Percentiles rank a stretch among this genome's conserved stretches.
These are phyloP conservation scores for Smittium culicis DNA, from an alignment of 371 early-diverging fungal genomes.

Conservation along the genomic window DNA sequence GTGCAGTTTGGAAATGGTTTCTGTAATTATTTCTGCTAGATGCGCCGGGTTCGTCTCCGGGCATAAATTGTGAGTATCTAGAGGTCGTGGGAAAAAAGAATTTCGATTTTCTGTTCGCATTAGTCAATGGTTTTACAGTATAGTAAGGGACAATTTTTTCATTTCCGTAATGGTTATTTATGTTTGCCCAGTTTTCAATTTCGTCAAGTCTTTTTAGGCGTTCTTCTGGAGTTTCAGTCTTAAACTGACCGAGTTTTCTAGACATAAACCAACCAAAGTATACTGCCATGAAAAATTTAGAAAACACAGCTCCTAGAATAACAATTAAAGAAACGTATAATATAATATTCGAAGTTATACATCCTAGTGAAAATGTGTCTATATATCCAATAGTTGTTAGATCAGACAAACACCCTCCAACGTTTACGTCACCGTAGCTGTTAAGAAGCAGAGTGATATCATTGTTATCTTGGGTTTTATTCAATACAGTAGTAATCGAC, in stretches of 20 bases:
- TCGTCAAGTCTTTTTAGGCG: constrained; percentile 38
- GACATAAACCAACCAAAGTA: constrained; percentile 70
- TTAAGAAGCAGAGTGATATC: constrained; percentile 44
- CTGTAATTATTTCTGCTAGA: constrained; percentile 6
- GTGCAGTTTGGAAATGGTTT: not conserved
- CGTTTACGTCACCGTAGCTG: constrained; percentile 14
- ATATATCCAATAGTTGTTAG: constrained; percentile 60
- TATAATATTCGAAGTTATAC: constrained; percentile 62
- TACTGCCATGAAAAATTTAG: constrained; percentile 66
- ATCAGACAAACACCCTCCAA: constrained; percentile 51
- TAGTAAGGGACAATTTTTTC: constrained; percentile 26
- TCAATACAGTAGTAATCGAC: constrained; percentile 26
- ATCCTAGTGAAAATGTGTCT: constrained; percentile 56
- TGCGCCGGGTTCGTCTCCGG: constrained; percentile 32
- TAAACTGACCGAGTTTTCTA: constrained; percentile 54
- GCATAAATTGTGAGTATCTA: constrained; percentile 32
- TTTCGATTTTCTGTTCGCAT: constrained; percentile 21
- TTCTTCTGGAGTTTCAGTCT: constrained; percentile 47
- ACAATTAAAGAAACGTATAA: constrained; percentile 60
- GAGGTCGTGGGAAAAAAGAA: constrained; percentile 27
- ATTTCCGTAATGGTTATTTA: constrained; percentile 40
- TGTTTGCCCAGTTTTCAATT: constrained; percentile 45
- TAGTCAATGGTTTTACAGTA: constrained; percentile 20
- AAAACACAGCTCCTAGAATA: constrained; percentile 60
- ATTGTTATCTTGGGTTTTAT: constrained; percentile 35